These are phyloP conservation scores for Euphrasia confusa DNA, from an alignment of 257 asterid species.

Conservation along the genomic window DNA sequence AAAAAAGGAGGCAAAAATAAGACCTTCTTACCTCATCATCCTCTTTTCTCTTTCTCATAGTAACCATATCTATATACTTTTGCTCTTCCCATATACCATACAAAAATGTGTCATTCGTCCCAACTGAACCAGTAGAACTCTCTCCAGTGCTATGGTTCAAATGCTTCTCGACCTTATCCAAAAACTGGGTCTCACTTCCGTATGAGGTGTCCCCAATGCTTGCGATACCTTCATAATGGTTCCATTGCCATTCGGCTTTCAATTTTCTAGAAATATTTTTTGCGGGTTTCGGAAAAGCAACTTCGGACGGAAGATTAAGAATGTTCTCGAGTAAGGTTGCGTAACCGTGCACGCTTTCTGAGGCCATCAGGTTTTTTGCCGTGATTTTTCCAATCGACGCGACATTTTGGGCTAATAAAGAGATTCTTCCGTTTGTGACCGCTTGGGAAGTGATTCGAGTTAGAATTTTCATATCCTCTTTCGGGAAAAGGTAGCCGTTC, in stretches of 20 bases:
- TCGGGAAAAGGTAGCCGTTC: constrained; percentile 72
- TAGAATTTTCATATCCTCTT: constrained; percentile 43
- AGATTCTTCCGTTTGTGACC: constrained; percentile 70
- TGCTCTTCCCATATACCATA: constrained; percentile 83
- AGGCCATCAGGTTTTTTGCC: constrained; percentile 74
- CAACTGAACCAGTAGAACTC: constrained; percentile 27
- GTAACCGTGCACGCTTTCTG: constrained; percentile 76
- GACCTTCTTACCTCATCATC: constrained; percentile 66
- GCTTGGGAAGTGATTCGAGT: constrained; percentile 55
- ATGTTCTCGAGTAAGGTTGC: constrained; percentile 63
- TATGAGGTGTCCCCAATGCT: constrained; percentile 26
- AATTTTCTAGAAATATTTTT: constrained; percentile 44
- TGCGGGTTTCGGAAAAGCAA: constrained; percentile 42
- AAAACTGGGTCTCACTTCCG: constrained; percentile 22
- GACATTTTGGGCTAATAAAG: constrained; percentile 51
- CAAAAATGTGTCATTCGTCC: constrained; percentile 43
- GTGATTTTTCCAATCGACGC: constrained; percentile 62
- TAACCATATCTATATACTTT: constrained; percentile 46
- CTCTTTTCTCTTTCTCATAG: constrained; percentile 64
- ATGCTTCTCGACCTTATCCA: constrained; percentile 52
- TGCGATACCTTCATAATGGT: constrained; percentile 43
- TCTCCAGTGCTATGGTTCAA: constrained; percentile 45
- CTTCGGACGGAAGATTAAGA: constrained; percentile 77
- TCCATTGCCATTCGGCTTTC: constrained; percentile 77
- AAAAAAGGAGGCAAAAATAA: constrained; percentile 19